Evolutionary conservation across 2,329 filamentous ascomycete genomes (phyloP), one percentile per base, ranked within the genome.

Genomic region (Conoideocrella luteorostrata): DNA sequence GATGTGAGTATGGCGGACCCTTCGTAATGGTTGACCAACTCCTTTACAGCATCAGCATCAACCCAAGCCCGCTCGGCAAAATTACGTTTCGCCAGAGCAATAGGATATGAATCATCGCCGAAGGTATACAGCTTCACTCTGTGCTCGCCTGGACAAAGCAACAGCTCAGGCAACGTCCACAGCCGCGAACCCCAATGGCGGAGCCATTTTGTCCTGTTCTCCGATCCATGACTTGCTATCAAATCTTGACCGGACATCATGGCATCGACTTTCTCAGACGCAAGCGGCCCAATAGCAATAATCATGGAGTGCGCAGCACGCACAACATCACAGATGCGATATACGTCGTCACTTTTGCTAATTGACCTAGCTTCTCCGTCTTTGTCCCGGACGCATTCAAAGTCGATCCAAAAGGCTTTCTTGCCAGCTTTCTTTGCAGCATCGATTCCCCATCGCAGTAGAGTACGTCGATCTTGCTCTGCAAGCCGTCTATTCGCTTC

Each of bases 281-380:
- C n/a, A n/a, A n/a, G n/a, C 1, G 51, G 52, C 3, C 64, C 64
- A 3, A 71, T 63, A 1, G 63, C 64, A 17, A 73, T 67, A 11
- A 64, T 61, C 17, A 72, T 51, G 1, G 62, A 64, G 12, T 65
- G 57, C 2, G 69, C 65, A 5, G 62, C 64, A 11, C 69, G 62
- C 6, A 70, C 63, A 4, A 72, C 62, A 44, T 72, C 69, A 44
- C 67, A 65, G 34, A 71, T 72, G 6, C 65, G 59, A 43, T 69
- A 70, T 1, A 72, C 64, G 15, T 50, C 50, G n/a, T 50, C 50
- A n/a, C n/a, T n/a, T n/a, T n/a, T n/a, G n/a, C n/a, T n/a, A n/a
- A n/a, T n/a, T n/a, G n/a, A n/a, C n/a, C n/a, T n/a, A 32, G 35
- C 62, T 29, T 47, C 60, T 45, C 38, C 46, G 15, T 59, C 53